Evolutionary conservation across 1,284 basidiomycete genomes (phyloP).

Genomic region (Tylopilus orsonianus): DNA sequence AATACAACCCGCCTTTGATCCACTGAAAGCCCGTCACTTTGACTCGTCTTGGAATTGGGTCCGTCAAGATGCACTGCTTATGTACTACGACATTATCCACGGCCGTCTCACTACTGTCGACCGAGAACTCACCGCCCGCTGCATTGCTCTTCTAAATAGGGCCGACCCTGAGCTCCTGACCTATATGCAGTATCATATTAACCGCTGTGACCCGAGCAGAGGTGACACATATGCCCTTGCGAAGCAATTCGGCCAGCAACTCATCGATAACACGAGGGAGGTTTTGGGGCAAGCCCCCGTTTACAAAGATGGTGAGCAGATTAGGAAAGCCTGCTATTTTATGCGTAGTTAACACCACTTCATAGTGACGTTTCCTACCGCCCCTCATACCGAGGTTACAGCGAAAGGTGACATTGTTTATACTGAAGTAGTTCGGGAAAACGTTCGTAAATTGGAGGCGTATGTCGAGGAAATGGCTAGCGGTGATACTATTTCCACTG

Average conservation of each 20-base stretch:
- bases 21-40: conserved; percentile 95
- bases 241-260: conserved; percentile 95
- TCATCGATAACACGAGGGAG: conserved; percentile 92
- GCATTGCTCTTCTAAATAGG: conserved; percentile 96
- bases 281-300: conserved; percentile 81
- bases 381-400: conserved; percentile 92
- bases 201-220: conserved; percentile 77
- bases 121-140: conserved; percentile 93
- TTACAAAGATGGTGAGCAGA: conserved; percentile 88
- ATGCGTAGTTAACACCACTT: background rate
- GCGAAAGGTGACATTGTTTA: conserved; percentile 94
- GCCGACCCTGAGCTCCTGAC: conserved; percentile 87
- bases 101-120: conserved; percentile 92
- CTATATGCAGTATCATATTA: conserved; percentile 97
- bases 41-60: conserved; percentile 99
- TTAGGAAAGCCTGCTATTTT: background rate
- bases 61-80: conserved; percentile 89
- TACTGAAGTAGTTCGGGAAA: conserved; percentile 91
- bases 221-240: conserved; percentile 93
- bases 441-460: conserved; percentile 95
- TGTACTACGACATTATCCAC: conserved; percentile 98
- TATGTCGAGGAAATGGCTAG: conserved; percentile 99
- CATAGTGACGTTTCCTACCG: conserved; percentile 95
- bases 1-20: conserved; percentile 91
- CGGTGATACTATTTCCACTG: conserved; percentile 80